Evolutionary conservation across 805 yeast genomes (phyloP), one percentile per base, ranked within the genome.

Genomic region (Myxozyma sirexii): DNA sequence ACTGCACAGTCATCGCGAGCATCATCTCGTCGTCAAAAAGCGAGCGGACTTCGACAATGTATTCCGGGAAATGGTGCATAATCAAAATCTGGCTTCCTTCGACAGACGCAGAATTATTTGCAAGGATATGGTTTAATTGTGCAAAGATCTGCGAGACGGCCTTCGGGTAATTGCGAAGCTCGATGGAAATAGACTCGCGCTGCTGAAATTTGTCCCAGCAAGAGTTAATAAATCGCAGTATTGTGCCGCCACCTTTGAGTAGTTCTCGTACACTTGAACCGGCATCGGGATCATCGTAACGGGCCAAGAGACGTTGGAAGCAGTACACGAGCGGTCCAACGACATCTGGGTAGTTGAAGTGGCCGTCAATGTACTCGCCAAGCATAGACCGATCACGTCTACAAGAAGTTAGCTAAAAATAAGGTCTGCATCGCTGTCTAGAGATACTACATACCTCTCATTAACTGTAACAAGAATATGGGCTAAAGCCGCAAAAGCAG

Each of bases 11-110:
- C 76, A 74, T 2, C 71, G 60, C 3, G 65, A 67, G 1, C 10
- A 64, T 53, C 73, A 69, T 51, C 73, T 74, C 57, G 76, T 71
- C 3, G 74, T 66, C 54, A 77, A 72, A 63, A 76, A 79, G 33
- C 2, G 48, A 27, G 26, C 49, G 45, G n/a, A 64, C 23, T 17
- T 54, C 62, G 10, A 56, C 24, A 33, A 64, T 37, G 21, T 54
- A 64, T 4, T 24, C 43, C 2, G 57, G 57, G 27, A 59, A 60
- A 15, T 54, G 46, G 33, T 56, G 59, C 26, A 64, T 33, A 17
- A 47, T 43, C 26, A 56, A 47, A 1, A 42, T 41, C 48, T 64
- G 67, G 33, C 50, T 46, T 6, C 35, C 54, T 27, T 49, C 59
- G 17, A 62, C 35, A 12, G 65, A 24, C 12, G 42, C 24, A 7